A percentile compares a stretch with the other conserved stretches of the same genome.
Conservation (phyloP, 208 protist genomes). For the Wallacemonas rigidus region DNA sequence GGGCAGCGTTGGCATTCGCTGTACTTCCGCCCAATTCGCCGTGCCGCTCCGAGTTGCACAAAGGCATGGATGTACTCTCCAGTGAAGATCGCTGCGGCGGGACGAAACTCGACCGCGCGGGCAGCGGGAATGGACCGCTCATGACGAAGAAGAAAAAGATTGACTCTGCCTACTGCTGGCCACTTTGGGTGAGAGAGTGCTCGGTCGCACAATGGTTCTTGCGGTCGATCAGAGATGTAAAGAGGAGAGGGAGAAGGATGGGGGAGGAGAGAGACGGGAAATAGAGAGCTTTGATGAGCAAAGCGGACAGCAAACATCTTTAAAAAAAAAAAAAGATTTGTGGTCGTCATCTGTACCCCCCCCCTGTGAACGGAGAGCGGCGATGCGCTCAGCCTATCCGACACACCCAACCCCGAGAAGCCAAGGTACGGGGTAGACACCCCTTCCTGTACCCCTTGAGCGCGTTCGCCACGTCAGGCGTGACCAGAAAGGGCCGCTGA, state of each 20-base stretch:
- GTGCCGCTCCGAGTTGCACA: constrained; percentile 6
- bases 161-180: too few relatives aligned
- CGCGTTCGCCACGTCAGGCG: too few relatives aligned
- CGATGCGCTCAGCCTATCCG: too few relatives aligned
- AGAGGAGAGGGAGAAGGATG: constrained; percentile 7
- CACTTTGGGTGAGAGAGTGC: too few relatives aligned
- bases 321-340: constrained; percentile 5
- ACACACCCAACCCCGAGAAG: too few relatives aligned
- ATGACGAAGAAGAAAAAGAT: neutral
- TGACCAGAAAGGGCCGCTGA: too few relatives aligned
- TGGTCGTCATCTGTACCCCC: neutral
- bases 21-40: neutral
- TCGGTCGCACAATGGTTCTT: too few relatives aligned
- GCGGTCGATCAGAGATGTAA: neutral
- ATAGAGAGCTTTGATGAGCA: too few relatives aligned
- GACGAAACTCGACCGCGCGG: constrained; percentile 12
- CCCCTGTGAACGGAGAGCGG: too few relatives aligned
- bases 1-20: neutral
- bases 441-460: too few relatives aligned
- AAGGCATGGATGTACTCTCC: constrained; percentile 3
- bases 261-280: neutral
- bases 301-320: neutral
- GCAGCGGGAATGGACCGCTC: neutral
- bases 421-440: too few relatives aligned
- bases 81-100: constrained; percentile 14